Evolutionary conservation across 148 eudicot genomes (phyloP).

Genomic region (Camellia sinensis): DNA sequence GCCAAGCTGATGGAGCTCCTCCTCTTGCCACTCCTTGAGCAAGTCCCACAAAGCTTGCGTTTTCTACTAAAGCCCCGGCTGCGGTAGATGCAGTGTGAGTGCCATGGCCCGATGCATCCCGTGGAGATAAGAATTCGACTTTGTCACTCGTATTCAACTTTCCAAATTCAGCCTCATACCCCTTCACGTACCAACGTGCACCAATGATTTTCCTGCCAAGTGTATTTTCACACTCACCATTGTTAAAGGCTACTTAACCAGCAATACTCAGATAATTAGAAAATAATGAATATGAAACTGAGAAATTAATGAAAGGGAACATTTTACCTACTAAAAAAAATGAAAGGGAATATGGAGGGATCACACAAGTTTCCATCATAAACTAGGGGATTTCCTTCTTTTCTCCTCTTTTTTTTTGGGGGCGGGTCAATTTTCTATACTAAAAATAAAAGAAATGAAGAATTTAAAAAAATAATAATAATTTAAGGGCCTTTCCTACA

Average conservation of each 20-base stretch:
- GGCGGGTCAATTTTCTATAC: neutral
- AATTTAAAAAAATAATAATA: too few species aligned
- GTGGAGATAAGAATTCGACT: slow-evolving; percentile 29
- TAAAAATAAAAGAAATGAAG: neutral
- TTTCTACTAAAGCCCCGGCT: slow-evolving; percentile 28
- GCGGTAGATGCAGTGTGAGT: slow-evolving; percentile 40
- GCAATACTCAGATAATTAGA: neutral
- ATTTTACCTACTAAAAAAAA: neutral
- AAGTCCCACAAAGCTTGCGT: slow-evolving; percentile 25
- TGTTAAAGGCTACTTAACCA: neutral
- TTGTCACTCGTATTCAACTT: slow-evolving; percentile 17
- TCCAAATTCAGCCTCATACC: slow-evolving; percentile 31
- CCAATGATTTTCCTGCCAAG: slow-evolving; percentile 38
- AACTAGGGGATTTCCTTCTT: neutral
- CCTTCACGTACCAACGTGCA: slow-evolving; percentile 39
- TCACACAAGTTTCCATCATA: neutral
- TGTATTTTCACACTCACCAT: neutral
- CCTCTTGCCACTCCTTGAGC: slow-evolving; percentile 37
- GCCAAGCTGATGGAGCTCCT: slow-evolving; percentile 35
- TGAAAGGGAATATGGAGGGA: neutral
- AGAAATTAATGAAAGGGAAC: neutral
- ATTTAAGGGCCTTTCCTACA: neutral
- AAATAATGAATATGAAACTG: neutral
- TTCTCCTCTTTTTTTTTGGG: neutral
- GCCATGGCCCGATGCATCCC: slow-evolving; percentile 40